Evolutionary conservation across 169 alveolate genomes (phyloP).

Genomic region (Eimeria necatrix): DNA sequence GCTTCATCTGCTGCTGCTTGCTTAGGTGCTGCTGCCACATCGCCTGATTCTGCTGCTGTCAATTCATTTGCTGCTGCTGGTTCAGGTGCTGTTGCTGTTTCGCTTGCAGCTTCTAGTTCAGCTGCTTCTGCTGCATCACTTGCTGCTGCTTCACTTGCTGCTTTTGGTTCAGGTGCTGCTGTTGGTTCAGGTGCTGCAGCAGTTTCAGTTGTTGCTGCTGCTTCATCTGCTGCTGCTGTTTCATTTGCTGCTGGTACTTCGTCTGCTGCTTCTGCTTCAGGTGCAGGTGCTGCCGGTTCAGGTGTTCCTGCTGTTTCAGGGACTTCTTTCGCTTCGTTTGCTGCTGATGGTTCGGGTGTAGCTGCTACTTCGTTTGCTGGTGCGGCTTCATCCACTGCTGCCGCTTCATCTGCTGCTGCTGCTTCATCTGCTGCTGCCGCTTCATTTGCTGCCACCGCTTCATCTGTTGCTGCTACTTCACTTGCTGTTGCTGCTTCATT

Average conservation of each 20-base stretch:
- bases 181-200: not conserved
- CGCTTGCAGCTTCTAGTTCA: not conserved
- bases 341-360: not conserved
- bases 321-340: not conserved
- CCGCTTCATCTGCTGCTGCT: not conserved
- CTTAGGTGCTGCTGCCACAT: not conserved
- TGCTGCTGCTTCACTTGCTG: not conserved
- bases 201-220: not conserved
- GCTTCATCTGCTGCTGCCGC: not conserved
- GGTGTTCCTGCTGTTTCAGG: not conserved
- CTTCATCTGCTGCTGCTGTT: not conserved
- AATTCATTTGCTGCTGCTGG: not conserved
- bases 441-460: not conserved
- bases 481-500: slow-evolving; percentile 12
- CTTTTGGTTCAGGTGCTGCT: not conserved
- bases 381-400: not conserved
- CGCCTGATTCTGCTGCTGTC: not conserved
- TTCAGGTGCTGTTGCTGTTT: not conserved
- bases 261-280: not conserved
- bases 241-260: not conserved
- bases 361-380: not conserved
- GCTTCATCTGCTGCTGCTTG: slow-evolving; percentile 13
- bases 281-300: not conserved
- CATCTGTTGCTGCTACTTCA: not conserved
- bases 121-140: not conserved